Evolutionary conservation across 352 stramenopile species (phyloP), one percentile per base, ranked within the genome.

Genomic region (Globisporangium yorkense): DNA sequence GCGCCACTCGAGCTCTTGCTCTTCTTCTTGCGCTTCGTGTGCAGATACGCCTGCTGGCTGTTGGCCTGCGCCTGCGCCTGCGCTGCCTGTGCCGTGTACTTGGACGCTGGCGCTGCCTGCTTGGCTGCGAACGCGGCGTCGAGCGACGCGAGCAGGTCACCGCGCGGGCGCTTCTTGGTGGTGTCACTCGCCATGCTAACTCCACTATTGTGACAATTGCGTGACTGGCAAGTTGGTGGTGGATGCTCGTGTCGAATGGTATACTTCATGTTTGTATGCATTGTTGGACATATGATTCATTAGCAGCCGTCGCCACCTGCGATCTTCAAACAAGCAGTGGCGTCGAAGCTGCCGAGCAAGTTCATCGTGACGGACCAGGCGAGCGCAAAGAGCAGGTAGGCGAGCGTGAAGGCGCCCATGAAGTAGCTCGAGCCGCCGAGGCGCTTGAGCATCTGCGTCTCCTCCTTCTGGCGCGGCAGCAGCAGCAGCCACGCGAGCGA

Each of bases 81-180:
- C 3, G 79, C 74, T 35, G 79, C 80, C 65, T 88, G 67, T 3
- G 67, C 54, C 35, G 82, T 92, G 54, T 92, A 92, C 64, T 92
- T 92, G 62, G 76, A 88, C 13, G 63, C 57, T 0, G 53, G 37
- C 44, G 65, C 37, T 20, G 63, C 59, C 48, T 74, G 55, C 48
- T 67, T 56, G n/a, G 61, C 51, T 52, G 76, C 76, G 50, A 92
- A 92, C 18, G 75, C 77, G 29, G 77, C 82, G 57, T 92, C 82
- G 46, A 92, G 71, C 50, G 82, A 89, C 59, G 82, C 81, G 20
- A 92, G 63, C n/a, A 89, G 66, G 63, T 92, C 82, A n/a, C 62
- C 69, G 35, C 72, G 73, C 61, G 78, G 77, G 15, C 78, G 77
- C 73, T 91, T 91, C 35, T 13, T 41, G 27, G 18, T 46, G 12